phyloP scores from a whole-genome alignment of 2,329 filamentous ascomycete species.

The Oidium heveae region DNA sequence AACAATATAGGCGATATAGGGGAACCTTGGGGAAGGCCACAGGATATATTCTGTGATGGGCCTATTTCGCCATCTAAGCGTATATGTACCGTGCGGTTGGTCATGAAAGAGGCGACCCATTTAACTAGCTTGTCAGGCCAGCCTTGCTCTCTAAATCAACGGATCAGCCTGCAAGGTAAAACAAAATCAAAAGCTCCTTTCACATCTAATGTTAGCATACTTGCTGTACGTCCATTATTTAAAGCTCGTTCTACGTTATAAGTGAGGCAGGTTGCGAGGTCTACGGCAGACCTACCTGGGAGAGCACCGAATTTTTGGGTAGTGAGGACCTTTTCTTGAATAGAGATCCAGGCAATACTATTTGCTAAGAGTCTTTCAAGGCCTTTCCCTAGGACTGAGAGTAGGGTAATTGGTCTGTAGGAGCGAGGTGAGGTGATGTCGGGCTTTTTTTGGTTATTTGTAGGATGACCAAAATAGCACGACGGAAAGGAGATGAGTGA shows the following conservation, averaged over 20 bases:
- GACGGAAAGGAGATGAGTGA: neutral
- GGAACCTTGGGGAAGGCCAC: too few species aligned
- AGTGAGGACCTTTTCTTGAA: neutral
- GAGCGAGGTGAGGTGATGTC: neutral
- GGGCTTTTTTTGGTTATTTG: neutral
- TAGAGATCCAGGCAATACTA: neutral
- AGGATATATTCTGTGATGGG: too few species aligned
- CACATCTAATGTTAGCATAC: neutral
- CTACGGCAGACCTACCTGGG: neutral
- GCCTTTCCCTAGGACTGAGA: neutral
- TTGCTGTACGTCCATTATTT: neutral
- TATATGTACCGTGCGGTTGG: too few species aligned
- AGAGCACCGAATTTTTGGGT: neutral
- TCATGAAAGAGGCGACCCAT: neutral
- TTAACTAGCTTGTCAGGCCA: neutral
- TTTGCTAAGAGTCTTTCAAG: neutral
- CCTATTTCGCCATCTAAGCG: too few species aligned
- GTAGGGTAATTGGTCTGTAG: neutral
- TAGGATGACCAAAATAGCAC: neutral
- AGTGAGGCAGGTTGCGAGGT: neutral
- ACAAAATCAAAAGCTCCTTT: neutral
- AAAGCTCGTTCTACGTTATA: neutral
- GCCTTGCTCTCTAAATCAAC: neutral
- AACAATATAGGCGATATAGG: neutral
- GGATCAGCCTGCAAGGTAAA: neutral